Percentiles rank a stretch among this genome's conserved stretches.
These are phyloP conservation scores for Fusarium pseudoanthophilum DNA, from an alignment of 2,329 filamentous ascomycete species.

Conservation along the genomic window DNA sequence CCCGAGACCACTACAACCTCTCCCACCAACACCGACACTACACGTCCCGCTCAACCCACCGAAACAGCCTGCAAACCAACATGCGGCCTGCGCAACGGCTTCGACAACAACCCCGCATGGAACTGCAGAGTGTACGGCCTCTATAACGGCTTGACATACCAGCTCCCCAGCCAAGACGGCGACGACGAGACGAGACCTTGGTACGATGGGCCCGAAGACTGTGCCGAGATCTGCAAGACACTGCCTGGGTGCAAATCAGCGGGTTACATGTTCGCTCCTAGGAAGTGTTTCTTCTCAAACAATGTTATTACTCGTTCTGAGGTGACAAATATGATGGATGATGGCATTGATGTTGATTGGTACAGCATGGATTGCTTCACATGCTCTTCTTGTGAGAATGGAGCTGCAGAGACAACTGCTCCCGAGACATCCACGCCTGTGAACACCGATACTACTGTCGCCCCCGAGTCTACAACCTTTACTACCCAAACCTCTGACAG, in stretches of 20 bases:
- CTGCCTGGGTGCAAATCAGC: neutral
- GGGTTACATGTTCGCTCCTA: neutral
- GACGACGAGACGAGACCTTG: neutral
- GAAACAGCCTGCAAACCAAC: neutral
- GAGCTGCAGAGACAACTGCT: neutral
- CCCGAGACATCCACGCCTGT: neutral
- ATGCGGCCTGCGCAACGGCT: neutral
- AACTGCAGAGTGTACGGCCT: neutral
- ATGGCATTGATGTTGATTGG: neutral
- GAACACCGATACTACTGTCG: neutral
- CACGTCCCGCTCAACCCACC: neutral
- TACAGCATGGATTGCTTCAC: neutral
- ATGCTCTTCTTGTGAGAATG: neutral
- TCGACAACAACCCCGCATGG: accelerated
- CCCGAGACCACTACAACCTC: neutral
- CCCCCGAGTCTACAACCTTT: neutral
- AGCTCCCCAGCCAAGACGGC: neutral
- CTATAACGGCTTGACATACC: neutral
- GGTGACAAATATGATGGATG: neutral
- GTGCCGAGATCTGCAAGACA: neutral
- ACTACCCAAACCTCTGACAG: neutral
- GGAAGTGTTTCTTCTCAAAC: neutral
- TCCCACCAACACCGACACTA: neutral
- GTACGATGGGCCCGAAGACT: neutral
- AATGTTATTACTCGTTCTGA: neutral